These are phyloP conservation scores for Hortaea werneckii DNA, from an alignment of 2,329 filamentous ascomycete species.

Conservation along the genomic window DNA sequence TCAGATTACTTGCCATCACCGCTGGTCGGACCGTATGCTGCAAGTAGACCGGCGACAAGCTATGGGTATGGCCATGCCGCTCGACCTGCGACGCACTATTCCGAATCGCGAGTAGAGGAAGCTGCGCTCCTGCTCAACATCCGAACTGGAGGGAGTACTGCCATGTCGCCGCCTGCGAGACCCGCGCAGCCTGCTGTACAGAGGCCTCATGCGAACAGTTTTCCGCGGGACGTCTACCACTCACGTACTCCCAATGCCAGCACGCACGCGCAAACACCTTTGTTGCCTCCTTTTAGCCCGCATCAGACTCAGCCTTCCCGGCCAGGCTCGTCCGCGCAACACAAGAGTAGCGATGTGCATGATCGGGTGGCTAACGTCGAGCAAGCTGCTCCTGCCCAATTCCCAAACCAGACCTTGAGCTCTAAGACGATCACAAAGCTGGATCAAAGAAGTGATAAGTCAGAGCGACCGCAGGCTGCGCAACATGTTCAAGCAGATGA, in stretches of 20 bases:
- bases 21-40: constrained; percentile 24
- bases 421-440: too few relatives aligned
- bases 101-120: constrained; percentile 33
- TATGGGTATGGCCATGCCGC: constrained; percentile 24
- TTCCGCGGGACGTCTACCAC: constrained; percentile 16
- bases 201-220: constrained; percentile 24
- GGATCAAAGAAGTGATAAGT: too few relatives aligned
- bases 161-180: constrained; percentile 7
- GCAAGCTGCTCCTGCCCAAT: too few relatives aligned
- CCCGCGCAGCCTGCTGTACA: constrained; percentile 7
- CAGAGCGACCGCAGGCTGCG: too few relatives aligned
- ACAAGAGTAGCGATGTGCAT: too few relatives aligned
- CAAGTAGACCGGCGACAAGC: constrained; percentile 38
- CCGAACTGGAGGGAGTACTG: constrained; percentile 17
- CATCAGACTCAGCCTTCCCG: constrained; percentile 1
- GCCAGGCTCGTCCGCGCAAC: too few relatives aligned
- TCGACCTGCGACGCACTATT: constrained; percentile 9
- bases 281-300: constrained; percentile 21
- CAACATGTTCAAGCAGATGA: constrained; percentile 5
- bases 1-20: constrained; percentile 46
- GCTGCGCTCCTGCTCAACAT: constrained; percentile 38
- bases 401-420: too few relatives aligned
- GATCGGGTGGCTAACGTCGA: too few relatives aligned
- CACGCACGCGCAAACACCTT: constrained; percentile 5
- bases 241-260: constrained; percentile 12